A percentile compares a stretch with the other conserved stretches of the same genome.
phyloP scores from a whole-genome alignment of 371 early-diverging fungal species.

The Caulochytrium protostelioides region DNA sequence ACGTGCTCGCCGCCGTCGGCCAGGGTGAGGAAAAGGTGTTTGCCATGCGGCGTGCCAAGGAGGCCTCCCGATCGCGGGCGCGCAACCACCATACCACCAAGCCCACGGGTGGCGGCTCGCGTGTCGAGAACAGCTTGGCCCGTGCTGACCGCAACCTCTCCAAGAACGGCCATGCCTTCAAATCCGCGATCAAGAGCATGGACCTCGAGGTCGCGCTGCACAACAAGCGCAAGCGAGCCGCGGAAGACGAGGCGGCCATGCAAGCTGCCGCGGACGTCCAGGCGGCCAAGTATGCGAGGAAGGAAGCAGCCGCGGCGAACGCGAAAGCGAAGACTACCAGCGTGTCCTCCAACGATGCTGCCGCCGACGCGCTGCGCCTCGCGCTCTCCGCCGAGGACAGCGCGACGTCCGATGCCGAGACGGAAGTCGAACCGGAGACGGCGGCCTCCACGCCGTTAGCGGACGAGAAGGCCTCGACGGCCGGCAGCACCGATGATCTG shows the following conservation, averaged over 20 bases:
- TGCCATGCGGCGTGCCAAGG: constrained; percentile 41
- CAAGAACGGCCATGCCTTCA: too few relatives aligned
- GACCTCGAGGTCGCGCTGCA: too few relatives aligned
- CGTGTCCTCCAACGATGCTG: constrained; percentile 19
- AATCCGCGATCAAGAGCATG: too few relatives aligned
- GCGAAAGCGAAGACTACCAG: constrained; percentile 15
- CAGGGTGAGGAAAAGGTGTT: constrained; percentile 70
- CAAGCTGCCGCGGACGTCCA: constrained; percentile 11
- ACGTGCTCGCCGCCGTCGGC: constrained; percentile 58
- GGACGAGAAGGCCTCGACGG: too few relatives aligned
- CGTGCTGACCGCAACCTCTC: too few relatives aligned
- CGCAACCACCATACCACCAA: too few relatives aligned
- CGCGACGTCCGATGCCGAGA: background rate
- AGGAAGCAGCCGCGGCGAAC: constrained; percentile 13
- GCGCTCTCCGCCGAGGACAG: constrained; percentile 10
- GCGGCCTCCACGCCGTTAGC: too few relatives aligned
- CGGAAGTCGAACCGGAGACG: too few relatives aligned
- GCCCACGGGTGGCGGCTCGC: too few relatives aligned
- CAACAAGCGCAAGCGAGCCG: constrained; percentile 8
- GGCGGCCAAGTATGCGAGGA: constrained; percentile 16
- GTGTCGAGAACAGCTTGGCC: too few relatives aligned
- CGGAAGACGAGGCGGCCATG: constrained; percentile 7
- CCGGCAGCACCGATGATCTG: constrained; percentile 3
- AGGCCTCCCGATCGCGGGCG: constrained; percentile 12
- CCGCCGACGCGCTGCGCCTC: constrained; percentile 33